Evolutionary conservation across 148 eudicot species (phyloP), one percentile per base, ranked within the genome.

Genomic region (Selenicereus undatus): DNA sequence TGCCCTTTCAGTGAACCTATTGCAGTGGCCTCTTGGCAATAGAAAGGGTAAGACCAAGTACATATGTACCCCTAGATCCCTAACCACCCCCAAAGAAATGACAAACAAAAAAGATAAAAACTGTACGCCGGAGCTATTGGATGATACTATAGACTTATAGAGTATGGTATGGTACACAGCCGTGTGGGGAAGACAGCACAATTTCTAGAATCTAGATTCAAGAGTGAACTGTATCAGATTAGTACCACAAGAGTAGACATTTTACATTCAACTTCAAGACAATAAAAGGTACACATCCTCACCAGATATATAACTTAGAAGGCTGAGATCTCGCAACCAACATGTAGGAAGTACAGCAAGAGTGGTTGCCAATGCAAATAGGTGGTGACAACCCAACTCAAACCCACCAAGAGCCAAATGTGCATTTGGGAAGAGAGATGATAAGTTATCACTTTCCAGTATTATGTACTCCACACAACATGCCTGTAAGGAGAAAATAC

Each of bases 261-360:
- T 48, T 48, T 48, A 36, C 39, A 36, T 36, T 4, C 4, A 5
- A 27, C 22, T 2, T 29, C 32, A 69, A n/a, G 8, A 39, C 8
- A 65, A 58, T 56, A 11, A 3, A 39, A 30, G 76, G 52, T 3
- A 30, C 48, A 83, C 39, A 22, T 86, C 73, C 86, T 85, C 76
- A 95, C 98, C 94, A 72, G 98, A 96, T 76, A 96, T 90, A 87
- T 92, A 93, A 83, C 95, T 92, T 76, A 96, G 86, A 78, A 96
- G 78, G 77, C 95, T 91, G 72, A 96, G 91, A 87, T 96, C 93
- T 56, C 88, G 85, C 32, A 96, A 91, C 94, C 92, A 93, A 80
- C 93, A 92, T 4, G 97, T 96, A 65, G 99, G 99, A 86, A 96
- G 99, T 79, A 96, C 89, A 73, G 91, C 90, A 66, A 93, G 76